Conservation (phyloP, 176 grass and related monocot species). For the Luzula sylvatica region DNA sequence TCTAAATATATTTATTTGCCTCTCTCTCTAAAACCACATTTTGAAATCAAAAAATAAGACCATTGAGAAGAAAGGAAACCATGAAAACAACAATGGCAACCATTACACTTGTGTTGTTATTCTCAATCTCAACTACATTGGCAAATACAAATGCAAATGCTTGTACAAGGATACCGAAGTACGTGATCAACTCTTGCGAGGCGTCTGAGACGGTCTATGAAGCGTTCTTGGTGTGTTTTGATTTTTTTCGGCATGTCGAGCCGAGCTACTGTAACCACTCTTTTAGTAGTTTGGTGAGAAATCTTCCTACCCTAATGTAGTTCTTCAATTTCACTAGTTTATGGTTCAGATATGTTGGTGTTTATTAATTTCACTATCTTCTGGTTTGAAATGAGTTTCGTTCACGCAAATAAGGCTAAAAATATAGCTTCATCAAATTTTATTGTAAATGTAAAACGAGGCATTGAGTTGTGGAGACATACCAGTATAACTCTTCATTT, state of each 20-base stretch:
- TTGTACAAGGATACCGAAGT: not conserved
- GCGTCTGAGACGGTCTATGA: constrained; percentile 3
- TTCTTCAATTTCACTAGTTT: not conserved
- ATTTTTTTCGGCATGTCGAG: not conserved
- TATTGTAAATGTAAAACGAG: too few species aligned
- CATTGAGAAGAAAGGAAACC: too few species aligned
- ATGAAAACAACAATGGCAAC: constrained; percentile 11
- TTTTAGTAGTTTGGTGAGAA: not conserved
- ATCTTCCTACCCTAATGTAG: not conserved
- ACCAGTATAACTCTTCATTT: too few species aligned
- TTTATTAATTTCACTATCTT: not conserved
- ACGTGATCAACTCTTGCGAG: not conserved
- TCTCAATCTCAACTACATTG: not conserved
- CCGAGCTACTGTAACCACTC: not conserved
- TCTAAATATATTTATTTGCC: not conserved
- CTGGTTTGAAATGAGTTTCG: not conserved
- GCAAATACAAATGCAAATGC: not conserved
- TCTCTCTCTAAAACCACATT: not conserved
- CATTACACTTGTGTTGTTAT: constrained; percentile 2
- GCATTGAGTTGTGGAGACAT: too few species aligned
- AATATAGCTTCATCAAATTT: not conserved
- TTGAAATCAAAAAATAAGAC: not conserved
- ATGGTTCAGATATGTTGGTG: not conserved
- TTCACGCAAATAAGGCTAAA: not conserved
- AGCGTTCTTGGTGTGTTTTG: constrained; percentile 6